These are phyloP conservation scores for Entophlyctis helioformis DNA, from an alignment of 192 early-diverging fungal genomes.

Conservation along the genomic window DNA sequence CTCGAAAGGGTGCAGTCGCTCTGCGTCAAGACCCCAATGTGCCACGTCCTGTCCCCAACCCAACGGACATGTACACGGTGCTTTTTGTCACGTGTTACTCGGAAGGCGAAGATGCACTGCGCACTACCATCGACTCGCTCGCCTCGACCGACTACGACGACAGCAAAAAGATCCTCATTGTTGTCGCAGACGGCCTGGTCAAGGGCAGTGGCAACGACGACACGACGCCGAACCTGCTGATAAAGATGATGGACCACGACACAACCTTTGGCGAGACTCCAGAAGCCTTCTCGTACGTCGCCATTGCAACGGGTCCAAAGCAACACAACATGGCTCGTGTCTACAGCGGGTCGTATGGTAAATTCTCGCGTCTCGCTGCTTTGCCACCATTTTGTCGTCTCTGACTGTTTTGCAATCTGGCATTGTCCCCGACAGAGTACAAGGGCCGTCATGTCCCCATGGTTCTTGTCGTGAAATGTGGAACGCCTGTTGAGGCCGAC, in stretches of 20 bases:
- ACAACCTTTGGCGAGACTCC: conserved; percentile 8
- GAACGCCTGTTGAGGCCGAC: conserved; percentile 19
- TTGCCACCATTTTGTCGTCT: not conserved
- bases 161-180: conserved; percentile 71
- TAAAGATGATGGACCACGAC: conserved; percentile 50
- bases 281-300: conserved; percentile 36
- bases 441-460: conserved; percentile 19
- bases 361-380: not conserved
- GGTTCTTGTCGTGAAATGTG: conserved; percentile 33
- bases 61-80: conserved; percentile 29
- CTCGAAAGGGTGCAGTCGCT: too few relatives aligned
- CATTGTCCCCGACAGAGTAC: conserved; percentile 1
- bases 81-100: conserved; percentile 92
- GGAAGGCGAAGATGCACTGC: conserved; percentile 46
- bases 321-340: conserved; percentile 83
- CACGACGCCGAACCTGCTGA: conserved; percentile 74
- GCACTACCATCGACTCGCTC: conserved; percentile 79
- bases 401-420: not conserved
- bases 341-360: conserved; percentile 17
- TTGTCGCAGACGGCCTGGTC: conserved; percentile 87
- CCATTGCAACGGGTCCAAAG: conserved; percentile 80
- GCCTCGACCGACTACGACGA: conserved; percentile 75
- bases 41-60: too few relatives aligned
- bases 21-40: conserved; percentile 65
- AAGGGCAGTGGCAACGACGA: conserved; percentile 72